These are phyloP conservation scores for Cardamine resedifolia DNA, from an alignment of 345 rosid genomes.

Conservation along the genomic window DNA sequence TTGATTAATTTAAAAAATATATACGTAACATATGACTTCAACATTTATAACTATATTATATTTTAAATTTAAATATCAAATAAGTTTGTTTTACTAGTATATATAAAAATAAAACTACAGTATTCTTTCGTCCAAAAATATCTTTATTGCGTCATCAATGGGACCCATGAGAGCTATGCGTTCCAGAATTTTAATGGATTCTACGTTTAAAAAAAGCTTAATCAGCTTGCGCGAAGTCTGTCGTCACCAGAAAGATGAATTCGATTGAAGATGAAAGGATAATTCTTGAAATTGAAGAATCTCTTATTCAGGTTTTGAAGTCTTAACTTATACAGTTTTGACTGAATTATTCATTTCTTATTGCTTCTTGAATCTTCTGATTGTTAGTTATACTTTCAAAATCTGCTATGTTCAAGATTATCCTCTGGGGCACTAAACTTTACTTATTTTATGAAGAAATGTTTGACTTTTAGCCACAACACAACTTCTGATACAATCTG, in stretches of 20 bases:
- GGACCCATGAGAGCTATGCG: neutral
- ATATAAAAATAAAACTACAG: no score
- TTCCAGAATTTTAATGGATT: neutral
- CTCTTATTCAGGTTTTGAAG: conserved; percentile 6
- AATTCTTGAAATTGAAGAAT: conserved; percentile 2
- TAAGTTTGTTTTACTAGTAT: no score
- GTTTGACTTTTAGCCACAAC: neutral
- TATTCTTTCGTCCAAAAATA: no score
- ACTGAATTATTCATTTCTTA: neutral
- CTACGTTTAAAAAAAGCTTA: neutral
- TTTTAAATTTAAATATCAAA: no score
- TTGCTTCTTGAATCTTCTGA: neutral
- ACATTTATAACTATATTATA: no score
- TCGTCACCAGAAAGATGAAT: neutral
- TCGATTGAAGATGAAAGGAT: neutral
- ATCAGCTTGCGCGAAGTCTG: neutral
- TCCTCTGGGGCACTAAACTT: neutral
- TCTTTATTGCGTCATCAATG: no score
- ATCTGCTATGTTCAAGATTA: neutral
- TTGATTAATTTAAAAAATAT: no score
- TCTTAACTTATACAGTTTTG: neutral
- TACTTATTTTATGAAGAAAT: neutral
- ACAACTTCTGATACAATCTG: neutral
- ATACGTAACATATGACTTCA: no score
- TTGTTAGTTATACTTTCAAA: neutral